Evolutionary conservation across 1,284 basidiomycete species (phyloP).

Genomic region (Phellopilus nigrolimitatus): DNA sequence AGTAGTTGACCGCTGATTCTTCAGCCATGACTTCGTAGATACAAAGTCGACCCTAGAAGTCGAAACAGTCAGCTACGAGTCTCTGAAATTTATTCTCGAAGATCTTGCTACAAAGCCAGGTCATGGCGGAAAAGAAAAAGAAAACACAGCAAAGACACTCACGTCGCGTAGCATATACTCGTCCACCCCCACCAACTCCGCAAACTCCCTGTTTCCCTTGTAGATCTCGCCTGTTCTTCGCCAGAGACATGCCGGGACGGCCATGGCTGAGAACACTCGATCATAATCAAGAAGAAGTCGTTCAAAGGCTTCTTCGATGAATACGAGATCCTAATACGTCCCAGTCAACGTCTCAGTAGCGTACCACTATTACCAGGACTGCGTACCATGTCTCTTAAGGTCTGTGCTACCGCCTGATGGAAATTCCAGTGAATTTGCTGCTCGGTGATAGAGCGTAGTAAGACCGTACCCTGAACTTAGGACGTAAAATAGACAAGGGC

Average conservation of each 20-base stretch:
- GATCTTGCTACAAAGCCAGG: constrained; percentile 23
- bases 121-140: constrained; percentile 26
- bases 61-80: constrained; percentile 2
- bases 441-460: constrained; percentile 4
- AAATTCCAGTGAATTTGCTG: constrained; percentile 16
- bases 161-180: constrained; percentile 79
- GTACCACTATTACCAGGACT: neutral
- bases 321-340: constrained; percentile 83
- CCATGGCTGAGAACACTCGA: constrained; percentile 92
- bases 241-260: constrained; percentile 96
- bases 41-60: constrained; percentile 73
- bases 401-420: constrained; percentile 78
- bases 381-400: constrained; percentile 78
- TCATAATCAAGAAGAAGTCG: constrained; percentile 94
- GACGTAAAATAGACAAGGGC: constrained; percentile 84
- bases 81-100: too few relatives aligned
- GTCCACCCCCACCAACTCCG: constrained; percentile 81
- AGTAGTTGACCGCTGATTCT: constrained; percentile 95
- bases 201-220: constrained; percentile 95
- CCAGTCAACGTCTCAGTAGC: constrained; percentile 16
- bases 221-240: constrained; percentile 96
- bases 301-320: constrained; percentile 97
- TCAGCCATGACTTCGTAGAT: constrained; percentile 98
- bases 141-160: constrained; percentile 30
- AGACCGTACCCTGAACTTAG: constrained; percentile 78